Evolutionary conservation across 495 filamentous ascomycete species (phyloP).

Genomic region (Terfezia claveryi): DNA sequence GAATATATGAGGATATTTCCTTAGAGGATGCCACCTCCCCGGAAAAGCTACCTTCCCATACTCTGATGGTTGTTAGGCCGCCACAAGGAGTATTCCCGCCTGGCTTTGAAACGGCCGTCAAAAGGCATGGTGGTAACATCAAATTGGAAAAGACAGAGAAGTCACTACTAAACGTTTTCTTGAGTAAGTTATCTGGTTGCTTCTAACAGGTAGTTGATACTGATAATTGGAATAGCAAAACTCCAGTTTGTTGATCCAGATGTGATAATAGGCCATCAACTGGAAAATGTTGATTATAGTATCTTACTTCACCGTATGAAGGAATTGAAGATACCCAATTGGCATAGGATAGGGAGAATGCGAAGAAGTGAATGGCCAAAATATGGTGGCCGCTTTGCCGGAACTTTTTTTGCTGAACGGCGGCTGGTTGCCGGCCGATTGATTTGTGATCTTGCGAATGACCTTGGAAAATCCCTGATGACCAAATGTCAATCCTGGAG

Average conservation of each 20-base stretch:
- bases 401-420: constrained; percentile 78
- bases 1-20: constrained; percentile 77
- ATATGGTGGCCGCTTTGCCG: constrained; percentile 61
- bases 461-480: constrained; percentile 94
- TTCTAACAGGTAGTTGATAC: not conserved
- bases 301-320: constrained; percentile 69
- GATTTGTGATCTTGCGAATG: constrained; percentile 85
- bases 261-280: constrained; percentile 81
- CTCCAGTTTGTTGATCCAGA: constrained; percentile 77
- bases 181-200: constrained; percentile 27
- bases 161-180: constrained; percentile 62
- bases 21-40: constrained; percentile 70
- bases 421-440: constrained; percentile 75
- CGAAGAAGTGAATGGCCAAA: constrained; percentile 70
- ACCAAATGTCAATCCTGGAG: constrained; percentile 94
- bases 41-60: constrained; percentile 69
- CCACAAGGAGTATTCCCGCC: constrained; percentile 50
- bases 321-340: constrained; percentile 74
- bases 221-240: constrained; percentile 21
- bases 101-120: constrained; percentile 56
- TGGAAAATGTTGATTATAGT: constrained; percentile 91
- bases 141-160: constrained; percentile 62
- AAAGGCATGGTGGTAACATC: constrained; percentile 43
- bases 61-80: constrained; percentile 80
- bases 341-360: constrained; percentile 77